Base-by-base conservation (phyloP, 805 yeast species). In the Scheffersomyces lignosus region DNA sequence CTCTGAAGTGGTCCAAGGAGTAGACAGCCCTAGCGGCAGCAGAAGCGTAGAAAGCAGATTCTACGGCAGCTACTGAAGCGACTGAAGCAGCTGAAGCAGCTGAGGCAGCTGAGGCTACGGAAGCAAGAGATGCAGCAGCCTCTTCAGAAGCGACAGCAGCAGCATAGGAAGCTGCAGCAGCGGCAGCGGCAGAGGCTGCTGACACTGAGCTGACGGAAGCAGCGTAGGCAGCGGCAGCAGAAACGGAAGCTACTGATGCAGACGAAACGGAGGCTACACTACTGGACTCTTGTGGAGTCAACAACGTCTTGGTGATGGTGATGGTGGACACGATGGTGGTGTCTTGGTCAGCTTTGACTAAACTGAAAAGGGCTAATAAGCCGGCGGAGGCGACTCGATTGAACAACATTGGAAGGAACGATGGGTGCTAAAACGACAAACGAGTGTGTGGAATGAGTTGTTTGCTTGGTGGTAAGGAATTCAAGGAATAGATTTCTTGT, bases 211-310 rank as follows among this genome's bases (percentile, higher is more conserved):
- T 37, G 10, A 51, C 53, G 16, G 49, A 51, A 6, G 52, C 41
- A 12, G 52, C 47, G 9, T 27, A 27, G 9, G 33, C 25, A 10
- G 39, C 34, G 15, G 34, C 30, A 2, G 14, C 36, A 15, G 37
- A 18, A n/a, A 32, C 37, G 4, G 37, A 24, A 2, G 27, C 34
- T 4, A 30, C 43, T 7, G 47, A 39, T 18, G 45, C 39, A 18
- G 43, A 56, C 27, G 40, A 44, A 22, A 48, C 51, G 7, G 46
- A 45, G 4, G 45, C 30, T 15, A 47, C 30, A 27, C 64, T 60
- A 28, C 66, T 34, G 34, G 71, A 62, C 52, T 74, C 74, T 37
- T 66, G 61, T 23, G 78, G 77, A 20, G 76, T 60, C 50, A 70
- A 63, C 30, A 71, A 34, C 18, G 79, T 74, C 35, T 58, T 56